Evolutionary conservation across 345 rosid species (phyloP).

Genomic region (Eucalyptus decipiens): DNA sequence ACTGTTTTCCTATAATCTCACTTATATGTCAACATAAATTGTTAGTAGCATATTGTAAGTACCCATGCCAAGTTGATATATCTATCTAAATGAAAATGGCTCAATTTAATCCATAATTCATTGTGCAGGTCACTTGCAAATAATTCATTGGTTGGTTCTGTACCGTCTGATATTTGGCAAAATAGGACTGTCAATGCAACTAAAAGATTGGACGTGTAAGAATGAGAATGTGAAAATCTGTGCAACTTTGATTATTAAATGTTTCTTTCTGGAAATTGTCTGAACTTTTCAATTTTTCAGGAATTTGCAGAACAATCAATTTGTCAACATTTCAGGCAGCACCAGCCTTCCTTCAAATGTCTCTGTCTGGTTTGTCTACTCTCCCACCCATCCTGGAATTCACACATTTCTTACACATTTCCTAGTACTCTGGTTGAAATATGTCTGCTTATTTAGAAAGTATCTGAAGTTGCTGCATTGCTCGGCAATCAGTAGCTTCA

Average conservation of each 20-base stretch:
- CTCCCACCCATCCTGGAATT: neutral
- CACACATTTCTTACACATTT: neutral
- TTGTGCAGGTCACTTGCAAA: constrained; percentile 71
- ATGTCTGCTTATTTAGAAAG: neutral
- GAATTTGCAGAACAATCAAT: constrained; percentile 64
- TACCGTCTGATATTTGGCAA: constrained; percentile 67
- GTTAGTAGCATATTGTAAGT: neutral
- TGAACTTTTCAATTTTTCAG: constrained; percentile 16
- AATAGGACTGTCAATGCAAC: constrained; percentile 37
- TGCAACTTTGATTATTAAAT: neutral
- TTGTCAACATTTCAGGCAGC: constrained; percentile 48
- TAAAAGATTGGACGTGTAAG: constrained; percentile 61
- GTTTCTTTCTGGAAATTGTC: neutral
- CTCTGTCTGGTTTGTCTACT: constrained; percentile 59
- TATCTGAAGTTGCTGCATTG: neutral
- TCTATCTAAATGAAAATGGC: neutral
- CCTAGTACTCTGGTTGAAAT: neutral
- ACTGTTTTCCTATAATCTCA: neutral
- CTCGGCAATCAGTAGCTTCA: neutral
- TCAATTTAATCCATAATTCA: neutral
- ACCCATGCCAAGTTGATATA: neutral
- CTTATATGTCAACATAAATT: neutral
- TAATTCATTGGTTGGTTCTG: constrained; percentile 60
- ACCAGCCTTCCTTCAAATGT: constrained; percentile 58
- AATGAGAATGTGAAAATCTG: neutral